These are phyloP conservation scores for Nemania bipapillata DNA, from an alignment of 2,329 filamentous ascomycete genomes.

Conservation along the genomic window DNA sequence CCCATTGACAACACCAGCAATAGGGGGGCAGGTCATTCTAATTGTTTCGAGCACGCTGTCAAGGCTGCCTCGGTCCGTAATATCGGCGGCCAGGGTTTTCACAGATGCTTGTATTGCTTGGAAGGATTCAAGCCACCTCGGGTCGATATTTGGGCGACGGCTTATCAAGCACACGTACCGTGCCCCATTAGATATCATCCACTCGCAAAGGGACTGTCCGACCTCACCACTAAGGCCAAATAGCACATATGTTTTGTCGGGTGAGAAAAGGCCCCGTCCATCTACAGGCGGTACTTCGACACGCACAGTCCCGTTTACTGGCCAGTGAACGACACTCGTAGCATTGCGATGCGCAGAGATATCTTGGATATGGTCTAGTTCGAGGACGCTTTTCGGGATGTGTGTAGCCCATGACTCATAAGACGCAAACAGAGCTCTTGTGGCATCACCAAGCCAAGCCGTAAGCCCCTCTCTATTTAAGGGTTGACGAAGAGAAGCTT, in stretches of 20 bases:
- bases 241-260: conserved; percentile 49
- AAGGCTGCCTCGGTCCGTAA: too few relatives aligned
- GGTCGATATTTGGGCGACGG: conserved; percentile 49
- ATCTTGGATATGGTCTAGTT: conserved; percentile 8
- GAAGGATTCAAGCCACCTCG: conserved; percentile 40
- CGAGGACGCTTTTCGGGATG: neutral
- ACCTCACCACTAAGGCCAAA: conserved; percentile 47
- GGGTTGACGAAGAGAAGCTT: neutral
- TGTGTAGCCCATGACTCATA: too few relatives aligned
- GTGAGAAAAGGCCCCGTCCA: conserved; percentile 3
- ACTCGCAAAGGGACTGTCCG: conserved; percentile 49
- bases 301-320: conserved; percentile 4
- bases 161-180: conserved; percentile 49
- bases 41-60: conserved; percentile 18
- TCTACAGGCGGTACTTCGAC: conserved; percentile 15
- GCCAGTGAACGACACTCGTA: conserved; percentile 27
- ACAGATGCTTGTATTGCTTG: conserved; percentile 29
- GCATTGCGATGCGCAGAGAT: neutral
- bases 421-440: too few relatives aligned
- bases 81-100: too few relatives aligned
- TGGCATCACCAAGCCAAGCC: neutral
- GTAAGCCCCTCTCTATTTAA: neutral
- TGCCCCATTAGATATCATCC: conserved; percentile 50
- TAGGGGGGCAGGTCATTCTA: conserved; percentile 42
- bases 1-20: conserved; percentile 54